Conservation (phyloP, 1,284 basidiomycete genomes). For the Ustilago loliicola region DNA sequence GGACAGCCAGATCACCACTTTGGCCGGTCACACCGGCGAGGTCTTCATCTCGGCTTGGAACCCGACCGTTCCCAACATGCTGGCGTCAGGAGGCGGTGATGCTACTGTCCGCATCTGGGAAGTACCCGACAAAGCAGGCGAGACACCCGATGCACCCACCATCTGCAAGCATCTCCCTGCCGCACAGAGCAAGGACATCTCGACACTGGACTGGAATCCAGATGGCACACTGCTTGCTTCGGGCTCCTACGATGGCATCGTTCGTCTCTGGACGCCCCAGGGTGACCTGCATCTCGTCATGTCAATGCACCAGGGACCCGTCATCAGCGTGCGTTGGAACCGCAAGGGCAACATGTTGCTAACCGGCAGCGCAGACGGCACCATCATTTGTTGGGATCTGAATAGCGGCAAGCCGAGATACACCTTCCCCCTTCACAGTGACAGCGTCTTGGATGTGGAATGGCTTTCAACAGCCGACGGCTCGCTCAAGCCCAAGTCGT, state of each 20-base stretch:
- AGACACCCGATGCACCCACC: slow-evolving; percentile 51
- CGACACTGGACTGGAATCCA: slow-evolving; percentile 69
- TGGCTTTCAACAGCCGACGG: slow-evolving; percentile 63
- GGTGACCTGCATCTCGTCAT: slow-evolving; percentile 70
- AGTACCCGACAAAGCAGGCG: slow-evolving; percentile 49
- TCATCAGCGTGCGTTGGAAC: slow-evolving; percentile 69
- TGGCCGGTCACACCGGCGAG: slow-evolving; percentile 66
- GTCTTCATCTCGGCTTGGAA: slow-evolving; percentile 70
- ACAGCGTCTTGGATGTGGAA: slow-evolving; percentile 68
- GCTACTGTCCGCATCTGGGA: slow-evolving; percentile 70
- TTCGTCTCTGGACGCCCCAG: slow-evolving; percentile 70
- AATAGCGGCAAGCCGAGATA: slow-evolving; percentile 67
- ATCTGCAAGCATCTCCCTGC: slow-evolving; percentile 70
- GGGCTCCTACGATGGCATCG: slow-evolving; percentile 69
- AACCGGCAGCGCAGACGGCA: slow-evolving; percentile 67
- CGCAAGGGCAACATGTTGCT: slow-evolving; percentile 67
- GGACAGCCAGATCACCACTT: slow-evolving; percentile 48
- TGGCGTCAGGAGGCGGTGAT: slow-evolving; percentile 69
- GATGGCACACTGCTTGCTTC: slow-evolving; percentile 69
- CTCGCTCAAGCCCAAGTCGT: slow-evolving; percentile 40
- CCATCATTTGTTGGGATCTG: slow-evolving; percentile 70
- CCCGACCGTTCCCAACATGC: slow-evolving; percentile 67
- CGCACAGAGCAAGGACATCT: slow-evolving; percentile 68
- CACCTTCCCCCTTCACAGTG: slow-evolving; percentile 66
- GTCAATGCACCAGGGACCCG: slow-evolving; percentile 71